Percentiles rank a stretch among this genome's conserved stretches.
Conservation (phyloP, 1,284 basidiomycete species). For the Sporisorium reilianum region DNA sequence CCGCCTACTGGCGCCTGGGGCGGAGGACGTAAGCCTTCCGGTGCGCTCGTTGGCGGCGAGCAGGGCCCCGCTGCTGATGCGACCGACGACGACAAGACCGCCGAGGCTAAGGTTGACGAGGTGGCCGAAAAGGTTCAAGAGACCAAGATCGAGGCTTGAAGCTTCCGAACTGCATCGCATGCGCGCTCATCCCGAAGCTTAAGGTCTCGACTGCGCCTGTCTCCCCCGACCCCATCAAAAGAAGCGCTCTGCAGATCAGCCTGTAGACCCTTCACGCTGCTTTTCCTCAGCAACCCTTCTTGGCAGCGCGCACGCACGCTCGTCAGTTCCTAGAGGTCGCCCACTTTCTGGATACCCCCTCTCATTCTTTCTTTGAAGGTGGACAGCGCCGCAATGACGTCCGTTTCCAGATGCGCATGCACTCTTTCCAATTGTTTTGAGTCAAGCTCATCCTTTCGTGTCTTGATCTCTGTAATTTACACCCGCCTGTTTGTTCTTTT, state of each 20-base stretch:
- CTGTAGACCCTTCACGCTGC: conserved; percentile 25
- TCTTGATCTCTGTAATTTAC: conserved; percentile 39
- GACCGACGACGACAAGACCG: conserved; percentile 14
- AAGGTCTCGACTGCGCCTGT: not conserved
- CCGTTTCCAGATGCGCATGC: conserved; percentile 17
- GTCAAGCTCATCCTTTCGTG: conserved; percentile 12
- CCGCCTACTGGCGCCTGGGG: conserved; percentile 61
- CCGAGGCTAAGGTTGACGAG: conserved; percentile 41
- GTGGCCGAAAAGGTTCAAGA: conserved; percentile 44
- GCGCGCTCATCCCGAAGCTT: not conserved
- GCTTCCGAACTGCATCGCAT: not conserved
- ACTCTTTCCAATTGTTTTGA: not conserved
- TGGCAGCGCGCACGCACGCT: conserved; percentile 6
- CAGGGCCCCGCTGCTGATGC: conserved; percentile 13
- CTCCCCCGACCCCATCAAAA: conserved; percentile 17
- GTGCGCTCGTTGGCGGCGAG: conserved; percentile 48
- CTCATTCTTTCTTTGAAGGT: conserved; percentile 14
- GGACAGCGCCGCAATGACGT: conserved; percentile 7
- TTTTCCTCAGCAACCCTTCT: conserved; percentile 8
- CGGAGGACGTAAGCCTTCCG: conserved; percentile 58
- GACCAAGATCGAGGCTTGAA: conserved; percentile 44
- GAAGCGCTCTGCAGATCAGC: conserved; percentile 17
- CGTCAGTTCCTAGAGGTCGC: not conserved
- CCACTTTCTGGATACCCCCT: conserved; percentile 37
- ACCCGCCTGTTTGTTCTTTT: conserved; percentile 14